A percentile compares a stretch with the other conserved stretches of the same genome.
Evolutionary conservation across 208 protist species (phyloP).

Genomic region (Acanthamoeba culbertsoni): DNA sequence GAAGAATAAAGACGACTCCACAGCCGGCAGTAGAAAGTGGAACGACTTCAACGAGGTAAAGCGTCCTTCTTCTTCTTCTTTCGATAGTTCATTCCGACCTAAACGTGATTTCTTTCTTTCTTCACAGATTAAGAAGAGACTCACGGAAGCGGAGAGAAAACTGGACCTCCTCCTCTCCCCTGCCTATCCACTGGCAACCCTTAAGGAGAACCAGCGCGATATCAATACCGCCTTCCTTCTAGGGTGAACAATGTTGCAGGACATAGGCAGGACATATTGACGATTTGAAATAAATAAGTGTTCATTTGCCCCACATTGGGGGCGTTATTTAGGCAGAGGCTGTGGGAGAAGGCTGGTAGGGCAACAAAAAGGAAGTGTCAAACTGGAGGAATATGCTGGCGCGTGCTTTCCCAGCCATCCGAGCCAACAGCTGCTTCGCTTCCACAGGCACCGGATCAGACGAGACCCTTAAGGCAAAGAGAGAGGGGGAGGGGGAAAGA

Average conservation of each 20-base stretch:
- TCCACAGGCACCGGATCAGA: neutral
- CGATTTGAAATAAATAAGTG: too few species aligned
- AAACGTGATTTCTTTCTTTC: neutral
- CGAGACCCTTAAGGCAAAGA: neutral
- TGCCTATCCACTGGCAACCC: neutral
- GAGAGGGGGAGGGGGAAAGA: neutral
- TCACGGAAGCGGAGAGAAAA: neutral
- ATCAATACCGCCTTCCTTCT: neutral
- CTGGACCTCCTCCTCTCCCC: slow-evolving; percentile 10
- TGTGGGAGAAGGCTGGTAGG: too few species aligned
- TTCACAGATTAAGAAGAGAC: slow-evolving; percentile 1
- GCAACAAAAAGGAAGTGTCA: neutral
- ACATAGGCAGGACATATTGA: too few species aligned
- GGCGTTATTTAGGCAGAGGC: too few species aligned
- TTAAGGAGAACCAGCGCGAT: neutral
- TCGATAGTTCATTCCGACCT: neutral
- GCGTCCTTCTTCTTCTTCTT: neutral
- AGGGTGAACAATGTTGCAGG: too few species aligned
- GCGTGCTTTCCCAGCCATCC: neutral
- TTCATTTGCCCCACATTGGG: too few species aligned
- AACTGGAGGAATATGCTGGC: slow-evolving; percentile 40
- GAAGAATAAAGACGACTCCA: neutral
- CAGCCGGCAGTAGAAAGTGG: neutral
- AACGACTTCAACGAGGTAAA: slow-evolving; percentile 5
- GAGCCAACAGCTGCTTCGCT: slow-evolving; percentile 10